Conservation (phyloP, 2,329 filamentous ascomycete species). For the Fonsecaea monophora region DNA sequence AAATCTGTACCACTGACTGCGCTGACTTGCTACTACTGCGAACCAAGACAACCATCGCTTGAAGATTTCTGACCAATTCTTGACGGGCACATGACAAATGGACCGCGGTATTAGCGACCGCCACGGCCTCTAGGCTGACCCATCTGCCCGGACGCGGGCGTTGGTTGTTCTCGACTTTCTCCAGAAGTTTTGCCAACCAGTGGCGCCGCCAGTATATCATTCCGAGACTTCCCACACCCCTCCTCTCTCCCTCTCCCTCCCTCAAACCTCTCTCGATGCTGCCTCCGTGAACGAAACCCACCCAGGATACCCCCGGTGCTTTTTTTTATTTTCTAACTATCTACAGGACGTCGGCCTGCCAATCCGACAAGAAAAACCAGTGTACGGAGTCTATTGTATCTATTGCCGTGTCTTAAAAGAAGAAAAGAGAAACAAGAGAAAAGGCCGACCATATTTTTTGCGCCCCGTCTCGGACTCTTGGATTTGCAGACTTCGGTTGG, state of each 20-base stretch:
- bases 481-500: too few species aligned
- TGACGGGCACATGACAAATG: constrained; percentile 35
- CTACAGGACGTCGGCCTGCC: constrained; percentile 39
- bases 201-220: constrained; percentile 18
- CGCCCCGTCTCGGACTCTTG: too few species aligned
- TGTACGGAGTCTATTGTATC: constrained; percentile 2
- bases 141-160: neutral
- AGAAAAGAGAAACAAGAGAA: constrained; percentile 14
- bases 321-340: constrained; percentile 33
- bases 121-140: constrained; percentile 3
- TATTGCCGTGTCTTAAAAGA: neutral
- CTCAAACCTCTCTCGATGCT: constrained; percentile 10
- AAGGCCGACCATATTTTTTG: too few species aligned
- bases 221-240: constrained; percentile 16
- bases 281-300: neutral
- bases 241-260: constrained; percentile 13
- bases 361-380: constrained; percentile 27
- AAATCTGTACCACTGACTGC: neutral
- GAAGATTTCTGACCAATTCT: constrained; percentile 32
- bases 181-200: too few species aligned
- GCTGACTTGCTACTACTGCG: too few species aligned
- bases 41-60: neutral
- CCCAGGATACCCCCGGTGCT: neutral
- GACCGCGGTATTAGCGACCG: constrained; percentile 7
- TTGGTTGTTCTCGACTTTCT: neutral